Evolutionary conservation across 2,329 filamentous ascomycete genomes (phyloP).

Genomic region (Cladophialophora immunda): DNA sequence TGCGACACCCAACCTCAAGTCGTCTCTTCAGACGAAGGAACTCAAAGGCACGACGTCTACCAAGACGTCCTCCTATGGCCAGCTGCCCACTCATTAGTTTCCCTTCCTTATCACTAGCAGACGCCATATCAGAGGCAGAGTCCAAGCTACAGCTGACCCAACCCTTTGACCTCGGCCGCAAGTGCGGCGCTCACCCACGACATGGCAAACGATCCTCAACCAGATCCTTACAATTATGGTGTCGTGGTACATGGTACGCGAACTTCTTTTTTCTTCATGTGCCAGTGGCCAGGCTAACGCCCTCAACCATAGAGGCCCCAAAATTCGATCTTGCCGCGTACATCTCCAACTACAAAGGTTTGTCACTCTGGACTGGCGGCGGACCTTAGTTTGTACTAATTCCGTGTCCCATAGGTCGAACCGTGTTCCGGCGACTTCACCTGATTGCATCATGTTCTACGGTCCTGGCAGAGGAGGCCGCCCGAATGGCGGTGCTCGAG

Average conservation of each 20-base stretch:
- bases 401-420: slow-evolving; percentile 71
- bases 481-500: slow-evolving; percentile 78
- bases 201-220: slow-evolving; percentile 31
- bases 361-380: slow-evolving; percentile 33
- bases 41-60: not conserved
- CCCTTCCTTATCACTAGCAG: not conserved
- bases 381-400: not conserved
- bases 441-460: slow-evolving; percentile 82
- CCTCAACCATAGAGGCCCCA: slow-evolving; percentile 67
- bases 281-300: slow-evolving; percentile 11
- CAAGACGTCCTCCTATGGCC: not conserved
- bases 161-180: slow-evolving; percentile 1
- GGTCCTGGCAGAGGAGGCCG: slow-evolving; percentile 78
- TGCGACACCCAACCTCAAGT: slow-evolving; percentile 5
- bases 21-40: not conserved
- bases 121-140: not conserved
- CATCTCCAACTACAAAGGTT: slow-evolving; percentile 87
- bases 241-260: slow-evolving; percentile 34
- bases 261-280: slow-evolving; percentile 8
- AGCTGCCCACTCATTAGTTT: not conserved
- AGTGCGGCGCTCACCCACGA: slow-evolving; percentile 8
- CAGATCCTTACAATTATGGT: slow-evolving; percentile 28
- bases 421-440: slow-evolving; percentile 80
- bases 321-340: slow-evolving; percentile 94
- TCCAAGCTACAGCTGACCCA: not conserved